Percentiles rank a stretch among this genome's conserved stretches.
These are phyloP conservation scores for Eutypa lata DNA, from an alignment of 2,329 filamentous ascomycete genomes.

Conservation along the genomic window DNA sequence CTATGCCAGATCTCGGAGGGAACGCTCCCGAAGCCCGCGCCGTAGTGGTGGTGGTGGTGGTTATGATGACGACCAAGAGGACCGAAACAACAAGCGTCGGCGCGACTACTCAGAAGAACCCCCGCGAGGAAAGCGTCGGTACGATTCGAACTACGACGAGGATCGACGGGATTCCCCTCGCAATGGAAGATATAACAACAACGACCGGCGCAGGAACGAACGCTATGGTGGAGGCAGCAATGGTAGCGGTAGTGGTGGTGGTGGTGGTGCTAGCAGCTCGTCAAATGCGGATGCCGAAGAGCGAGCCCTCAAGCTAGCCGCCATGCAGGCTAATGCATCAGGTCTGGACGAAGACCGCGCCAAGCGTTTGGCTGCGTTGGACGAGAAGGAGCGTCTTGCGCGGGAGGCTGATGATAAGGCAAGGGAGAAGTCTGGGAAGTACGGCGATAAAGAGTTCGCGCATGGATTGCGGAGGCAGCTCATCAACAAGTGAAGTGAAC, in stretches of 20 bases:
- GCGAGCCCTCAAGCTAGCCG: constrained; percentile 64
- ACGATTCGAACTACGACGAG: constrained; percentile 18
- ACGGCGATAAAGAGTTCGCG: constrained; percentile 63
- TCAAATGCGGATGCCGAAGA: constrained; percentile 40
- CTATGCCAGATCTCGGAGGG: constrained; percentile 19
- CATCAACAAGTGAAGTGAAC: constrained; percentile 15
- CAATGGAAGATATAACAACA: constrained; percentile 16
- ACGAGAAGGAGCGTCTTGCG: constrained; percentile 60
- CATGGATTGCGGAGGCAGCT: constrained; percentile 58
- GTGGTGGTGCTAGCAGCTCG: constrained; percentile 20
- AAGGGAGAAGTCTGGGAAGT: constrained; percentile 55
- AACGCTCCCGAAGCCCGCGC: constrained; percentile 29
- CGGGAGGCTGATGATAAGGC: constrained; percentile 65
- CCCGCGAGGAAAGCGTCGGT: constrained; percentile 16
- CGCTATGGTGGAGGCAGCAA: constrained; percentile 12
- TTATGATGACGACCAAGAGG: constrained; percentile 23
- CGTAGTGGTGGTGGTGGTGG: no score
- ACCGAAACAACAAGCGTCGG: constrained; percentile 27
- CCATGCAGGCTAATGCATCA: constrained; percentile 69
- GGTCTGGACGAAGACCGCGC: constrained; percentile 70
- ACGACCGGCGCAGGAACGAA: constrained; percentile 17
- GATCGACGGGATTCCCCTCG: constrained; percentile 24
- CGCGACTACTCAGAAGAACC: constrained; percentile 24
- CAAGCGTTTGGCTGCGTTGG: constrained; percentile 63
- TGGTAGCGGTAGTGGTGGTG: constrained; percentile 28